Percentiles rank a stretch among this genome's conserved stretches.
These are phyloP conservation scores for Mortierella sp. DNA, from an alignment of 371 early-diverging fungal species.

Conservation along the genomic window DNA sequence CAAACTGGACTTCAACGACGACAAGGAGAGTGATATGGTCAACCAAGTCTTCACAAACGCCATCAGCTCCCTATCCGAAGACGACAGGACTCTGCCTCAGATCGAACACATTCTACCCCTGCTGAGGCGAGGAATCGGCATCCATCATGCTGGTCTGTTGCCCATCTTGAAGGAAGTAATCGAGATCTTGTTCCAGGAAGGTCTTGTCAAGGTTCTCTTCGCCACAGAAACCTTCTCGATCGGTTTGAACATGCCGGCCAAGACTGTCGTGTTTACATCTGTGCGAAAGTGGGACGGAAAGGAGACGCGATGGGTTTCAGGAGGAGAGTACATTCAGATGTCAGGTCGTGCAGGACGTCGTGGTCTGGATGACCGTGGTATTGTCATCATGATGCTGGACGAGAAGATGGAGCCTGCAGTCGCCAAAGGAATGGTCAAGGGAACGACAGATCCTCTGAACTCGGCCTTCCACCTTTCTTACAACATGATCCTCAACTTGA, in stretches of 20 bases:
- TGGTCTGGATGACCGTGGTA: constrained; percentile 98
- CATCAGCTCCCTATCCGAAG: constrained; percentile 88
- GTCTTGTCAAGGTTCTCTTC: constrained; percentile 98
- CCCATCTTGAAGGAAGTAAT: constrained; percentile 99
- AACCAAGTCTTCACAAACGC: constrained; percentile 94
- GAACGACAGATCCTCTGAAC: constrained; percentile 88
- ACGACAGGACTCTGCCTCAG: constrained; percentile 95
- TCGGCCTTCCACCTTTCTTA: constrained; percentile 99
- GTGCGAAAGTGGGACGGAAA: constrained; percentile 99
- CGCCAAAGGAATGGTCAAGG: constrained; percentile 94
- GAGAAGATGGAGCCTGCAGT: constrained; percentile 96
- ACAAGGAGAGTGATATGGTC: constrained; percentile 92
- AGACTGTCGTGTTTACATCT: constrained; percentile 98
- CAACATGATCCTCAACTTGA: constrained; percentile 98
- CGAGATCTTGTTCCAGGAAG: constrained; percentile 99
- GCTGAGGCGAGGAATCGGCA: constrained; percentile 97
- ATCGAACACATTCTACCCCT: constrained; percentile 96
- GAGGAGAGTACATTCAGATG: constrained; percentile 99
- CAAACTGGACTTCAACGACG: constrained; percentile 94
- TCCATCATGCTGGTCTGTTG: constrained; percentile 99
- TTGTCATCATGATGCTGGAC: constrained; percentile 97
- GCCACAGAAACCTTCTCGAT: constrained; percentile 99
- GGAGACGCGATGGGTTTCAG: constrained; percentile 85
- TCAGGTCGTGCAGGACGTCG: constrained; percentile 98
- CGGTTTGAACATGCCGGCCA: constrained; percentile 99